Conservation (phyloP, 306 rosid species). For the Adenanthera pavonina region DNA sequence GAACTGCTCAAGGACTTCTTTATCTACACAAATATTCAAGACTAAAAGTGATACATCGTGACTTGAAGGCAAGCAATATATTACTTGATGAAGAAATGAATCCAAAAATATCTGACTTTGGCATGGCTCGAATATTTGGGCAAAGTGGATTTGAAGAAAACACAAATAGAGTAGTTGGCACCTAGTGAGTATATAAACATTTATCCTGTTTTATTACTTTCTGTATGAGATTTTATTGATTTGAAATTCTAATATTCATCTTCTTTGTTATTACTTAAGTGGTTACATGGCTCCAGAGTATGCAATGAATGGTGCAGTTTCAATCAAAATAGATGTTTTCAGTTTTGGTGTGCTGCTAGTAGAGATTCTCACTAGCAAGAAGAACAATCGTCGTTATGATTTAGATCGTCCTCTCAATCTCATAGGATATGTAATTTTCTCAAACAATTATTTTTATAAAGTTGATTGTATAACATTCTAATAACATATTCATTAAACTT, state of each 20-base stretch:
- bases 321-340: conserved; percentile 48
- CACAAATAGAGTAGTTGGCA: conserved; percentile 49
- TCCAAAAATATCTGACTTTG: conserved; percentile 57
- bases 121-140: conserved; percentile 54
- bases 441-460: neutral
- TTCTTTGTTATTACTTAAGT: neutral
- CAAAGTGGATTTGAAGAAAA: conserved; percentile 36
- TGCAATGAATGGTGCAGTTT: conserved; percentile 41
- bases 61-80: conserved; percentile 51
- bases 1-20: conserved; percentile 46
- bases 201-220: neutral
- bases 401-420: neutral
- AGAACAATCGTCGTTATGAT: neutral
- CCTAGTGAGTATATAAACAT: conserved; percentile 37
- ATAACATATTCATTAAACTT: neutral
- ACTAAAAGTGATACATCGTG: conserved; percentile 50
- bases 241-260: neutral
- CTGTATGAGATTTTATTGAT: neutral
- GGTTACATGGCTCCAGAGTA: conserved; percentile 49
- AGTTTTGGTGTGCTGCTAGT: conserved; percentile 42
- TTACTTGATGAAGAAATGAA: conserved; percentile 53
- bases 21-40: conserved; percentile 53
- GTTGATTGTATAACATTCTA: neutral
- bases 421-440: conserved; percentile 22
- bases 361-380: conserved; percentile 38